Percentiles rank a stretch among this genome's conserved stretches.
Evolutionary conservation across 2,329 filamentous ascomycete species (phyloP).

Genomic region (Xylariaceae sp.): DNA sequence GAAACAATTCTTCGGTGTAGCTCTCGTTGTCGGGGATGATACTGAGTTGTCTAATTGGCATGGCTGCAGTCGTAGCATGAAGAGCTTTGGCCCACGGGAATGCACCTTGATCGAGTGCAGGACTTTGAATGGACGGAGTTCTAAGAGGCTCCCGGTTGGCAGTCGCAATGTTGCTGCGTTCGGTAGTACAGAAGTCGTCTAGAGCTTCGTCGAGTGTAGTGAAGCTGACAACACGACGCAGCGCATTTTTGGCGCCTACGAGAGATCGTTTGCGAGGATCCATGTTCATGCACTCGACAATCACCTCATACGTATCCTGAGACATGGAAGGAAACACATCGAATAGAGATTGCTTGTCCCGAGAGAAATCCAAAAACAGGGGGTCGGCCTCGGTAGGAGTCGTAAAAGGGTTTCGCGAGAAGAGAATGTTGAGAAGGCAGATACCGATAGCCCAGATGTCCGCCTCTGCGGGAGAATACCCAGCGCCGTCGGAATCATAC

Average conservation of each 20-base stretch:
- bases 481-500: conserved; percentile 81
- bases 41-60: conserved; percentile 77
- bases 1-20: conserved; percentile 83
- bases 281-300: conserved; percentile 84
- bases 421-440: conserved; percentile 92
- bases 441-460: conserved; percentile 98
- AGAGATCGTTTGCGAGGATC: conserved; percentile 89
- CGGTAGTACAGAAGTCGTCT: conserved; percentile 89
- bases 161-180: conserved; percentile 73
- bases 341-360: conserved; percentile 92
- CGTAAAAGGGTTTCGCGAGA: conserved; percentile 94
- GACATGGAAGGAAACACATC: conserved; percentile 99
- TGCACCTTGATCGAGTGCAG: conserved; percentile 73
- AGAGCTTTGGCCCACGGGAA: conserved; percentile 96
- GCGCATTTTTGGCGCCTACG: conserved; percentile 70
- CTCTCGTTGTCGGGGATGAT: conserved; percentile 78
- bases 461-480: conserved; percentile 89
- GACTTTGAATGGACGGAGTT: conserved; percentile 90
- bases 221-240: conserved; percentile 81
- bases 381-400: conserved; percentile 87
- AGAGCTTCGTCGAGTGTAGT: conserved; percentile 88
- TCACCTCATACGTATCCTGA: conserved; percentile 93
- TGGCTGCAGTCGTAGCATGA: conserved; percentile 65
- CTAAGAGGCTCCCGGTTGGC: conserved; percentile 93
- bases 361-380: conserved; percentile 87